phyloP scores from a whole-genome alignment of 2,329 filamentous ascomycete species.

The Bipolaris victoriae region DNA sequence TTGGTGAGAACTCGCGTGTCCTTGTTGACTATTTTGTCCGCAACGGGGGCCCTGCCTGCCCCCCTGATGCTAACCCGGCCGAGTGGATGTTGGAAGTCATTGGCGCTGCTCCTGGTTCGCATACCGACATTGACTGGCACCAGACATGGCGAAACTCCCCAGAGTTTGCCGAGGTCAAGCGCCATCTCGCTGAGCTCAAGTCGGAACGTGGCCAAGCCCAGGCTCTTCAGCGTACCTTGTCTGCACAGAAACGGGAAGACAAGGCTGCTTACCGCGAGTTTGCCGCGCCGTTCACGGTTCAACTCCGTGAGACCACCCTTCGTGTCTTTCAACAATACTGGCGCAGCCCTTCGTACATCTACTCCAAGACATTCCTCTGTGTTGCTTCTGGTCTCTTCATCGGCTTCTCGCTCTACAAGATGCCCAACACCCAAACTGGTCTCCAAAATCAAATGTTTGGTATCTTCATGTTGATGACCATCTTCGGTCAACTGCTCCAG shows the following conservation, averaged over 20 bases:
- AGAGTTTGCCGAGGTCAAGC: slow-evolving; percentile 54
- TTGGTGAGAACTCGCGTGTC: slow-evolving; percentile 71
- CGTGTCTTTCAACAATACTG: slow-evolving; percentile 92
- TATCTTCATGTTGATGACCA: slow-evolving; percentile 80
- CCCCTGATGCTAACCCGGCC: slow-evolving; percentile 74
- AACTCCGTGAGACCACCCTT: slow-evolving; percentile 70
- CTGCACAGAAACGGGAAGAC: slow-evolving; percentile 52
- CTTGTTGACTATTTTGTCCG: slow-evolving; percentile 78
- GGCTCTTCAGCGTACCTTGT: slow-evolving; percentile 47
- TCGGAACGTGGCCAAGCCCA: slow-evolving; percentile 45
- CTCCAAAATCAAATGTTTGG: slow-evolving; percentile 86
- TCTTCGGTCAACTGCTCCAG: slow-evolving; percentile 80
- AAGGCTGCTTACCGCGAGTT: slow-evolving; percentile 74
- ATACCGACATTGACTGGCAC: slow-evolving; percentile 59
- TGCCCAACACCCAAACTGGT: slow-evolving; percentile 74
- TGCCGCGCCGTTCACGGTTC: slow-evolving; percentile 73
- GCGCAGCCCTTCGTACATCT: slow-evolving; percentile 88
- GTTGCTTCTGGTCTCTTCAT: slow-evolving; percentile 73
- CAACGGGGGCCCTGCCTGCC: slow-evolving; percentile 70
- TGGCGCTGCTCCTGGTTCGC: slow-evolving; percentile 58
- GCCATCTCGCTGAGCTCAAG: slow-evolving; percentile 56
- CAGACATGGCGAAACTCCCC: slow-evolving; percentile 56
- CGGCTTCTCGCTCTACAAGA: slow-evolving; percentile 79
- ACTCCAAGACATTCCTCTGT: slow-evolving; percentile 76
- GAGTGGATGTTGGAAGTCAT: slow-evolving; percentile 76